phyloP scores from a whole-genome alignment of 345 rosid genomes.

The Pistacia vera region DNA sequence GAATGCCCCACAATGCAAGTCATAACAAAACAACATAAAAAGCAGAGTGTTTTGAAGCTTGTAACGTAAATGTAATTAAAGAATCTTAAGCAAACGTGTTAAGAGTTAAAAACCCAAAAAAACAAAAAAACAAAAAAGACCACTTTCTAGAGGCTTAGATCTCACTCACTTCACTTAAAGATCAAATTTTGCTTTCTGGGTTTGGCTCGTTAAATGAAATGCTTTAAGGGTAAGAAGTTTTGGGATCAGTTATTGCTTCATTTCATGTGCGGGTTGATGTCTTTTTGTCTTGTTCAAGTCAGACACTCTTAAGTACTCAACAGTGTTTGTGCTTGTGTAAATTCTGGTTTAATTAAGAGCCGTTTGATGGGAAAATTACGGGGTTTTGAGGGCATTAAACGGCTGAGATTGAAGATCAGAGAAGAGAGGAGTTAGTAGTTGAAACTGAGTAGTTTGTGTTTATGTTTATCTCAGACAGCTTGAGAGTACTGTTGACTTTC shows the following conservation, averaged over 20 bases:
- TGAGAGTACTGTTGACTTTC: background rate
- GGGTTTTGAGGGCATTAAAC: background rate
- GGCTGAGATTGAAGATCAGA: constrained; percentile 21
- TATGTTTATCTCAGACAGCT: constrained; percentile 1
- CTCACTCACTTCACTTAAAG: background rate
- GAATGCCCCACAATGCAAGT: constrained; percentile 2
- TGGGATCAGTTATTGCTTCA: background rate
- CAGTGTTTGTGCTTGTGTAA: background rate
- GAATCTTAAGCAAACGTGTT: constrained; percentile 6
- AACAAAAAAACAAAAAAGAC: too few species aligned
- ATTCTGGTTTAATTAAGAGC: background rate
- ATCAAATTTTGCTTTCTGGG: background rate
- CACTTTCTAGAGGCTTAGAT: background rate
- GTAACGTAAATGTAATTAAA: background rate
- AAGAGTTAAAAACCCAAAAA: background rate
- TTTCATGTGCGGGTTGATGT: constrained; percentile 25
- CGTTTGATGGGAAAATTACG: background rate
- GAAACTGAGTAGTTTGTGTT: background rate
- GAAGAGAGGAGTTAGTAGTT: background rate
- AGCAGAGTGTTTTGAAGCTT: background rate
- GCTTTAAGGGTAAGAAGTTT: background rate
- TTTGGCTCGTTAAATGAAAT: background rate
- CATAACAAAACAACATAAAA: background rate
- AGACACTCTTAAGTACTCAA: background rate
- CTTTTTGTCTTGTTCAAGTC: constrained; percentile 24